phyloP scores from a whole-genome alignment of 139 green algal species.

The Chlamydomonas sp. region DNA sequence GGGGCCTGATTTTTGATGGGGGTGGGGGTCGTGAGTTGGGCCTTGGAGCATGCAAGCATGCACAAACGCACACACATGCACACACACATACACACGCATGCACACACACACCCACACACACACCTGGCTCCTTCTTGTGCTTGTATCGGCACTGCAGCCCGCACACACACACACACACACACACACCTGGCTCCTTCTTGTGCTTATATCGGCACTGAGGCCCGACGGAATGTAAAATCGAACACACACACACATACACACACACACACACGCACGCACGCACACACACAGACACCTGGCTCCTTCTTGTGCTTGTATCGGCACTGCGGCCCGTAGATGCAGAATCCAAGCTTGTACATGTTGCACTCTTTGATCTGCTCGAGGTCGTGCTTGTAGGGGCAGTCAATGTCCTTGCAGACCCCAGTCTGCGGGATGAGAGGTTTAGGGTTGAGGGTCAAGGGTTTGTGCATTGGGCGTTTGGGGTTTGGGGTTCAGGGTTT shows the following conservation, averaged over 20 bases:
- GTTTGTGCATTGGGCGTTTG: too few species aligned
- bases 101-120: too few species aligned
- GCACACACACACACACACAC: too few species aligned
- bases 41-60: too few species aligned
- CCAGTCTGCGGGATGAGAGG: too few species aligned
- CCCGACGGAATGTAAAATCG: slow-evolving; percentile 96
- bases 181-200: slow-evolving; percentile 51
- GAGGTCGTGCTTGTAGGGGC: slow-evolving; percentile 87
- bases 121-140: slow-evolving; percentile 67
- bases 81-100: too few species aligned
- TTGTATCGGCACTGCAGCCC: too few species aligned
- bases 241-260: too few species aligned
- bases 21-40: background rate
- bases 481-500: too few species aligned
- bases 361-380: slow-evolving; percentile 98
- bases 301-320: slow-evolving; percentile 81
- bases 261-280: too few species aligned
- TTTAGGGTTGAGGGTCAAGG: too few species aligned
- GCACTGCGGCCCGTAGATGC: slow-evolving; percentile 88
- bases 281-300: slow-evolving; percentile 31
- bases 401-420: slow-evolving; percentile 85
- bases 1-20: slow-evolving; percentile 49
- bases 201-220: slow-evolving; percentile 88
- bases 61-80: too few species aligned
- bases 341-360: slow-evolving; percentile 97